Base-by-base conservation (phyloP, 305 asterid species). In the Fraxinus dipetala region DNA sequence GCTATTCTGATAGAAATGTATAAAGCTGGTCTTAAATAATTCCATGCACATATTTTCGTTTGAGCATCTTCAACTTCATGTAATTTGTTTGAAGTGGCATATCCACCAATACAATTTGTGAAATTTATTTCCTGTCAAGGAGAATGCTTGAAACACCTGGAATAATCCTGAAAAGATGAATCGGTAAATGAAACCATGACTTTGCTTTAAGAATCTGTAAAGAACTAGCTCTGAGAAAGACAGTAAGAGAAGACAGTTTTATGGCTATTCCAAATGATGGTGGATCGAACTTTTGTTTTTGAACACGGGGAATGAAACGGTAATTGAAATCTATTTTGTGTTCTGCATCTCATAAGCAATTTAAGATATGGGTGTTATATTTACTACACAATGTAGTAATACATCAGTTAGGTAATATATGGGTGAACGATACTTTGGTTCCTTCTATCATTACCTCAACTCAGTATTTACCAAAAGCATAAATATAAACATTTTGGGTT, bases 51-150 rank as follows among this genome's bases (percentile, higher is more conserved):
- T 54, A n/a, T 54, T 54, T 51, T 54, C 3, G 24, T 54, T 54
- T 54, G 63, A 54, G 5, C 14, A 2, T 16, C 6, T 22, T 61
- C 70, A 61, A 22, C 31, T 61, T 18, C 31, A 61, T 61, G 31
- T 22, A 7, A 61, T 22, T 86, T 87, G 16, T 77, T 80, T 14
- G 78, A 4, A 7, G 59, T 2, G 63, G 63, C 63, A 54, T 54
- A 54, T 54, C 24, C 22, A n/a, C 24, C 63, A 54, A n/a, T 76
- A 26, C 16, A 48, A 9, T 61, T 61, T 61, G 30, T 24, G 16
- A 61, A 61, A 22, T 61, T 63, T 63, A n/a, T 24, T 63, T 56
- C 5, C 72, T 24, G 32, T 63, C 16, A 20, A 24, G 72, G 34
- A 9, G 72, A 20, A 63, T 63, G 34, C 72, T 22, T 63, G 72